Conservation (phyloP, 805 yeast species). For the Starmera pachycereana region DNA sequence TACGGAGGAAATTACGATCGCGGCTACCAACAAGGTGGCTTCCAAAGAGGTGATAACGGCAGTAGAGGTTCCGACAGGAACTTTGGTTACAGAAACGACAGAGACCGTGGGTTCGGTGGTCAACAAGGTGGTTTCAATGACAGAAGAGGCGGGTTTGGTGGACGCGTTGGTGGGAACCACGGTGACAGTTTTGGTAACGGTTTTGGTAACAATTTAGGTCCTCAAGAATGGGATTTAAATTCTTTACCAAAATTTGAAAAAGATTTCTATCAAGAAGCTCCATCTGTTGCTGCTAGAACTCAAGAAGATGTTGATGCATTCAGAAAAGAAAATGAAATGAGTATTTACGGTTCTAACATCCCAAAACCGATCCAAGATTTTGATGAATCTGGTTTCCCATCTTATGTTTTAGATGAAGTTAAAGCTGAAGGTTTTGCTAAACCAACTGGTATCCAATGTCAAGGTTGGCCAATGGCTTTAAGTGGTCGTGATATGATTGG, state of each 20-base stretch:
- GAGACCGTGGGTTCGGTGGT: conserved; percentile 27
- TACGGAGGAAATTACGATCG: conserved; percentile 20
- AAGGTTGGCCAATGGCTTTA: conserved; percentile 99
- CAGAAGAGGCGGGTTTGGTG: conserved; percentile 26
- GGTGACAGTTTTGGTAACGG: conserved; percentile 26
- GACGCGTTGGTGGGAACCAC: conserved; percentile 27
- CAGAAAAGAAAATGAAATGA: conserved; percentile 82
- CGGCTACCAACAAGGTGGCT: conserved; percentile 20
- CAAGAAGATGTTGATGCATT: conserved; percentile 64
- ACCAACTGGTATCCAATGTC: conserved; percentile 97
- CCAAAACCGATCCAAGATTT: conserved; percentile 90
- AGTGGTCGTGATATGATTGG: conserved; percentile 99
- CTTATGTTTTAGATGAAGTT: conserved; percentile 82
- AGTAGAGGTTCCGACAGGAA: conserved; percentile 21
- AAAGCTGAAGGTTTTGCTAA: conserved; percentile 84
- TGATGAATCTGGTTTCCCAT: conserved; percentile 98
- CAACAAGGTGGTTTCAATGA: conserved; percentile 29
- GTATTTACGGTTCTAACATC: conserved; percentile 68
- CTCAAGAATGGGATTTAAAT: conserved; percentile 75
- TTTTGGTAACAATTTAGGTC: conserved; percentile 45
- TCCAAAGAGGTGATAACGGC: conserved; percentile 14
- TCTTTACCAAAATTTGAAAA: conserved; percentile 84
- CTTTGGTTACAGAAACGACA: conserved; percentile 23
- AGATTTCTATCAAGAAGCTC: conserved; percentile 86
- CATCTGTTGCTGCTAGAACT: conserved; percentile 62